Evolutionary conservation across 164 flowering plant genomes (phyloP).

Genomic region (Aristolochia contorta): DNA sequence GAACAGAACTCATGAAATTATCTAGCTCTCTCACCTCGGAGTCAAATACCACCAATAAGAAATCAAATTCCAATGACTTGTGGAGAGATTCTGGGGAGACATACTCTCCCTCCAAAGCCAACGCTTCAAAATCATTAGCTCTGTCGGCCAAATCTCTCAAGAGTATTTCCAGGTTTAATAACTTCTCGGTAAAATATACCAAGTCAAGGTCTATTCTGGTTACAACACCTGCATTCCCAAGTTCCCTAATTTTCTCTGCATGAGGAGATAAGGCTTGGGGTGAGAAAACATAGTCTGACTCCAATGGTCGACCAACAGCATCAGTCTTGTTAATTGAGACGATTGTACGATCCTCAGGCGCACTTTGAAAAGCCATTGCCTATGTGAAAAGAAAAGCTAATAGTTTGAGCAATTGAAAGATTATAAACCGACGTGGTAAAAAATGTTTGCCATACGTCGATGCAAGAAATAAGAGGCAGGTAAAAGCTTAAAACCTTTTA

Average conservation of each 20-base stretch:
- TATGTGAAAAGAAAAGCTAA: not conserved
- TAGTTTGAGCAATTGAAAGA: no score
- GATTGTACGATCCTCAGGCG: not conserved
- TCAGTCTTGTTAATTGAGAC: conserved; percentile 14
- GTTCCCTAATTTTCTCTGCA: conserved; percentile 34
- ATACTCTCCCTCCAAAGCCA: conserved; percentile 27
- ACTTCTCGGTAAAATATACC: conserved; percentile 69
- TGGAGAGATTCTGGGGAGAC: conserved; percentile 26
- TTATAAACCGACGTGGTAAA: no score
- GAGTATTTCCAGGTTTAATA: conserved; percentile 57
- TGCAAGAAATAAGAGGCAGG: no score
- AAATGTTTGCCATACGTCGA: no score
- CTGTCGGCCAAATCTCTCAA: conserved; percentile 57
- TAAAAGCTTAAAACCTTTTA: no score
- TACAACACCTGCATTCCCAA: conserved; percentile 29
- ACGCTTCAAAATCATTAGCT: conserved; percentile 65
- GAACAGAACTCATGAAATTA: conserved; percentile 31
- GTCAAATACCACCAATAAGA: conserved; percentile 54
- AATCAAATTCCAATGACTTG: conserved; percentile 59
- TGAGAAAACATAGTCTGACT: conserved; percentile 15
- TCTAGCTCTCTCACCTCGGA: conserved; percentile 62
- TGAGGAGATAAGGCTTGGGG: conserved; percentile 27
- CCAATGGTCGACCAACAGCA: conserved; percentile 17
- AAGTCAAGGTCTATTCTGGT: conserved; percentile 58
- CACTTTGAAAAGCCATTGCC: conserved; percentile 3